Evolutionary conservation across 257 asterid species (phyloP), one percentile per base, ranked within the genome.

Genomic region (Verbena officinalis): DNA sequence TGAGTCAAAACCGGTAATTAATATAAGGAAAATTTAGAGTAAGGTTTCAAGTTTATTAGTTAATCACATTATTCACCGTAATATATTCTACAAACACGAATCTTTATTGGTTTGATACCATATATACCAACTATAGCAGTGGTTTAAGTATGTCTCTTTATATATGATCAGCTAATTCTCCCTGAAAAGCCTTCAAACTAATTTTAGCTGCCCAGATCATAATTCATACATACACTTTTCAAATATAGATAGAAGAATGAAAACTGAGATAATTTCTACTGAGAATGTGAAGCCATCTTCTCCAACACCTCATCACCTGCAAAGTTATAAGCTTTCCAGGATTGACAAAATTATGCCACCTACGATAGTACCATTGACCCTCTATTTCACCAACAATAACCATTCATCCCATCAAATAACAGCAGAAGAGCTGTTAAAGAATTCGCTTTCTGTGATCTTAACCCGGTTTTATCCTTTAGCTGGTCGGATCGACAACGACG

Each of bases 391-490:
- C 10, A 21, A 30, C 17, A 7, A 13, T 3, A 23, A 55, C 24
- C 24, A 6, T 30, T 15, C 52, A 59, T 13, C n/a, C 21, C 36
- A 53, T 27, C 33, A 27, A 27, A 27, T 27, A 13, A 61, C 53
- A 9, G 1, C 11, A 36, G 22, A 12, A 34, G 22, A 39, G 2
- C 22, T 7, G 19, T 60, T 75, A 9, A 75, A 57, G 19, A 57
- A 11, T 2, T 69, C 77, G 0, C 72, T 72, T 1, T 64, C 72
- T 4, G 3, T 9, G 4, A 27, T 45, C 45, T 4, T 72, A 31
- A 56, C 73, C n/a, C 77, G 63, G 4, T 72, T 36, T 36, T 65
- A 72, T 39, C 77, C 77, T 0, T 50, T 72, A 12, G 73, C 73
- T 0, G 77, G 77, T 17, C 42, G 53, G 49, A 9, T 62, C 38